Evolutionary conservation across 2,329 filamentous ascomycete genomes (phyloP).

Genomic region (Orbilia quercus): DNA sequence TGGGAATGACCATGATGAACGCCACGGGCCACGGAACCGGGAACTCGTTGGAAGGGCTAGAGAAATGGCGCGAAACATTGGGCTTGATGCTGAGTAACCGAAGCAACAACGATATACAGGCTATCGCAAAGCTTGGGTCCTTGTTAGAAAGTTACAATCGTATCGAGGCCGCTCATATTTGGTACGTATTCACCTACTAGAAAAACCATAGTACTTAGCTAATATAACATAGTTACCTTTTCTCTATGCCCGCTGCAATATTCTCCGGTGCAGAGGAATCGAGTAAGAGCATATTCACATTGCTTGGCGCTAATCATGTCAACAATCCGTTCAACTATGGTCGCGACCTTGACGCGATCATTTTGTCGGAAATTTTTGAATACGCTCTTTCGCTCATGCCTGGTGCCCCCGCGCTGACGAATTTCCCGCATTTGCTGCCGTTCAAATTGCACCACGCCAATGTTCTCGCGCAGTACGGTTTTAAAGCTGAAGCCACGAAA

Average conservation of each 20-base stretch:
- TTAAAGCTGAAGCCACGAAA: slow-evolving; percentile 82
- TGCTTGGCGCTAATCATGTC: slow-evolving; percentile 85
- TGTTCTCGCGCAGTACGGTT: slow-evolving; percentile 83
- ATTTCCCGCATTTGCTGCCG: slow-evolving; percentile 82
- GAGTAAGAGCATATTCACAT: slow-evolving; percentile 76
- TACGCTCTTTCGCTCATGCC: slow-evolving; percentile 79
- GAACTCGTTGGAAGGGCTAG: slow-evolving; percentile 83
- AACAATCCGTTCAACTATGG: slow-evolving; percentile 77
- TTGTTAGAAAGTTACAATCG: slow-evolving; percentile 86
- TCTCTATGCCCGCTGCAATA: slow-evolving; percentile 76
- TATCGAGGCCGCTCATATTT: slow-evolving; percentile 90
- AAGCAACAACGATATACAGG: slow-evolving; percentile 79
- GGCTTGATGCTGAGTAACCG: slow-evolving; percentile 88
- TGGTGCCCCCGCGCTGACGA: slow-evolving; percentile 68
- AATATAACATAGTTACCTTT: slow-evolving; percentile 71
- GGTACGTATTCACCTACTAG: slow-evolving; percentile 63
- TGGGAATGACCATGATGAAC: slow-evolving; percentile 90
- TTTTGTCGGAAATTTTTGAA: slow-evolving; percentile 96
- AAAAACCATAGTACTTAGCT: slow-evolving; percentile 1
- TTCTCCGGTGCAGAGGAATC: slow-evolving; percentile 87
- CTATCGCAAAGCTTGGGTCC: slow-evolving; percentile 81
- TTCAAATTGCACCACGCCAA: slow-evolving; percentile 93
- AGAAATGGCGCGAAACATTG: slow-evolving; percentile 93
- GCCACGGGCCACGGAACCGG: slow-evolving; percentile 68
- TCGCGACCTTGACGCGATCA: slow-evolving; percentile 83